Conservation (phyloP, 2,329 filamentous ascomycete species). For the Paramyrothecium roridum region DNA sequence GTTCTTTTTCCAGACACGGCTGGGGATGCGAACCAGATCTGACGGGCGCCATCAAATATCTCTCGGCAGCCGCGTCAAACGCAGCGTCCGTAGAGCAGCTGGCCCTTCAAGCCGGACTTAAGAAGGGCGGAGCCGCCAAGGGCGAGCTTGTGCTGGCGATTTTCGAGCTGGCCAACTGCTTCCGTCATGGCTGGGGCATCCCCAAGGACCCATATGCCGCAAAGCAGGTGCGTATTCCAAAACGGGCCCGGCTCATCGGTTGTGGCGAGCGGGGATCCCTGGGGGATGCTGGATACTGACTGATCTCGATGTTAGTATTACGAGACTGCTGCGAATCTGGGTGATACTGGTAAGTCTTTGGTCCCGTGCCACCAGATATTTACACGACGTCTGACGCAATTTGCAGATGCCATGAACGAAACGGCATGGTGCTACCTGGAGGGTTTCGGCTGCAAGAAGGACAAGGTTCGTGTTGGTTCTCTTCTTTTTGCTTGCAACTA, state of each 20-base stretch:
- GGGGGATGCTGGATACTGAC: background rate
- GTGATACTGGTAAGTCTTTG: slow-evolving; percentile 68
- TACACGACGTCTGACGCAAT: slow-evolving; percentile 4
- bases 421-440: slow-evolving; percentile 93
- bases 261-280: slow-evolving; percentile 1
- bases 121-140: slow-evolving; percentile 91
- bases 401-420: slow-evolving; percentile 90
- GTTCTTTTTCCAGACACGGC: slow-evolving; percentile 65
- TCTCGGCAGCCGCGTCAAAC: slow-evolving; percentile 86
- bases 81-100: slow-evolving; percentile 82
- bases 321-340: slow-evolving; percentile 93
- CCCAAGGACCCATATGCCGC: slow-evolving; percentile 82
- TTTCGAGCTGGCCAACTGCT: slow-evolving; percentile 90
- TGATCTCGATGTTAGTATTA: slow-evolving; percentile 65
- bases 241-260: background rate
- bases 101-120: slow-evolving; percentile 81
- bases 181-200: slow-evolving; percentile 93
- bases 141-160: slow-evolving; percentile 95
- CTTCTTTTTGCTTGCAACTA: background rate
- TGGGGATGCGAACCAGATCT: slow-evolving; percentile 82
- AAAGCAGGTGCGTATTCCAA: slow-evolving; percentile 52
- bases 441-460: slow-evolving; percentile 96
- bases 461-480: slow-evolving; percentile 73
- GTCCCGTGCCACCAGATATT: background rate
- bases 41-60: slow-evolving; percentile 73